phyloP scores from a whole-genome alignment of 2,329 filamentous ascomycete genomes.

The Aspergillus calidoustus region DNA sequence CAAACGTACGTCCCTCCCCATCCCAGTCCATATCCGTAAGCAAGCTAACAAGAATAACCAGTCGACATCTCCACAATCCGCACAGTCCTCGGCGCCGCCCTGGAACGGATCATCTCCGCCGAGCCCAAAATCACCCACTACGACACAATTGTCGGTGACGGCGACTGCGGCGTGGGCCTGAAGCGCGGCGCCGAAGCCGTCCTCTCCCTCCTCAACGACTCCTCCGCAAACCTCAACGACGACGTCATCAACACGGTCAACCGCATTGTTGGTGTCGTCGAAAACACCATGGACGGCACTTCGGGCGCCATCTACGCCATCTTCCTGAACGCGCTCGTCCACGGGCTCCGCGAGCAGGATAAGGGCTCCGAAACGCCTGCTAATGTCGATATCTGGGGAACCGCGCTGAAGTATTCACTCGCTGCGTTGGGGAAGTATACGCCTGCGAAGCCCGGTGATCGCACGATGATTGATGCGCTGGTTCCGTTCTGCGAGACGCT shows the following conservation, averaged over 20 bases:
- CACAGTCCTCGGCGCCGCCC: slow-evolving; percentile 58
- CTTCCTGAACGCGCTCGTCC: slow-evolving; percentile 83
- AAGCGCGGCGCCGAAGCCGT: slow-evolving; percentile 80
- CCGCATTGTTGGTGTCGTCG: slow-evolving; percentile 66
- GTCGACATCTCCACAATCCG: slow-evolving; percentile 58
- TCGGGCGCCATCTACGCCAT: slow-evolving; percentile 82
- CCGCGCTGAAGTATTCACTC: slow-evolving; percentile 73
- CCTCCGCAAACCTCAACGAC: slow-evolving; percentile 50
- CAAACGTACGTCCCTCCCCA: slow-evolving; percentile 45
- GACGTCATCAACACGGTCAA: slow-evolving; percentile 66
- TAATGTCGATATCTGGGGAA: slow-evolving; percentile 61
- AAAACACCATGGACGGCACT: slow-evolving; percentile 74
- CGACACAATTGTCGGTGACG: slow-evolving; percentile 84
- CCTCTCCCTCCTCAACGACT: slow-evolving; percentile 47
- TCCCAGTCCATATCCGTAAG: not conserved
- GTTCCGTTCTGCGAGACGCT: slow-evolving; percentile 83
- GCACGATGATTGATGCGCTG: slow-evolving; percentile 88
- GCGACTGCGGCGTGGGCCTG: slow-evolving; percentile 85
- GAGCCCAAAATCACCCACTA: slow-evolving; percentile 70
- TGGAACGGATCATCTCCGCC: slow-evolving; percentile 64
- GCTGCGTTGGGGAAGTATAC: slow-evolving; percentile 80
- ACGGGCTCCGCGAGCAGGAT: slow-evolving; percentile 64
- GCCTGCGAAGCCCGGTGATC: slow-evolving; percentile 83
- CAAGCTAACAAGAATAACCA: slow-evolving; percentile 31
- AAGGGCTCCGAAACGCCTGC: slow-evolving; percentile 50